Conservation (phyloP, 306 rosid species). For the Mimosa bimucronata region DNA sequence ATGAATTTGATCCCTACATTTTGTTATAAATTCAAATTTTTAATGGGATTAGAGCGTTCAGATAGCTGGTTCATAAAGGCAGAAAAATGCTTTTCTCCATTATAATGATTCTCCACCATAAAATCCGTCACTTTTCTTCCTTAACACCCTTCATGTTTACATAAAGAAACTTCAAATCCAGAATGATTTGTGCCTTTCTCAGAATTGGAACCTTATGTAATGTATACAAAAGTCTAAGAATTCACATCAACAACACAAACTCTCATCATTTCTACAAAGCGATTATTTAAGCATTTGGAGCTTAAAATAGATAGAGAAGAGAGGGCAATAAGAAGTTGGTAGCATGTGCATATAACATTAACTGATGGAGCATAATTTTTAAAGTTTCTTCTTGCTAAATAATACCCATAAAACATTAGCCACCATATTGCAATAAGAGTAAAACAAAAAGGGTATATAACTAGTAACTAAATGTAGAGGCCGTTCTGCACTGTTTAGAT, state of each 20-base stretch:
- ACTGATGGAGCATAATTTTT: neutral
- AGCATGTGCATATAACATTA: constrained; percentile 7
- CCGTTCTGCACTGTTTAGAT: too few species aligned
- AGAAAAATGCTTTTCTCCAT: neutral
- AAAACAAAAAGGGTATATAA: neutral
- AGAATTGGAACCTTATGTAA: neutral
- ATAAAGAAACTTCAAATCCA: neutral
- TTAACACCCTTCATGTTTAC: neutral
- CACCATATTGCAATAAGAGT: neutral
- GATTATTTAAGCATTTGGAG: neutral
- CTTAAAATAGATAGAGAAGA: neutral
- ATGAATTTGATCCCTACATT: neutral
- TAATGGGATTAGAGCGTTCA: neutral
- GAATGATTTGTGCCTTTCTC: neutral
- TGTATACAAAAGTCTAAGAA: neutral
- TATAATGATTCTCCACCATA: neutral
- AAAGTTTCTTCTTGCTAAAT: neutral
- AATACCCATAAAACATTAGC: neutral
- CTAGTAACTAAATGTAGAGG: too few species aligned
- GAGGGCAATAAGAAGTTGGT: neutral
- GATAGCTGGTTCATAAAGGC: neutral
- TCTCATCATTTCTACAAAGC: neutral
- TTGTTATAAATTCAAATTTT: neutral
- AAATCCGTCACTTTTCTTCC: neutral
- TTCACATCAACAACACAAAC: constrained; percentile 10